Evolutionary conservation across 371 early-diverging fungal genomes (phyloP), one percentile per base, ranked within the genome.

Genomic region (Neoconidiobolus thromboides): DNA sequence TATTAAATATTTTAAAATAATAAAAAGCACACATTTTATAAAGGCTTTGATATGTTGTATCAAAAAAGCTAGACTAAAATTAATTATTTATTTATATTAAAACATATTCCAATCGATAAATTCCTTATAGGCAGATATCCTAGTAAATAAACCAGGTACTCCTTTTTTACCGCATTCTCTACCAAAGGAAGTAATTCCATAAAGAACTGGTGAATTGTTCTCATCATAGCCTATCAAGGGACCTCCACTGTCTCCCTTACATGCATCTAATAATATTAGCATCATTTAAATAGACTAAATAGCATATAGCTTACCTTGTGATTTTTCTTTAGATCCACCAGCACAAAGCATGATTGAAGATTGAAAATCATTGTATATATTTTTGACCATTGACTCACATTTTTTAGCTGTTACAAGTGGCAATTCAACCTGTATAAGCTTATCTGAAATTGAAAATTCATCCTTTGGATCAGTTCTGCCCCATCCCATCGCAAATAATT

Each of bases 211-310:
- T 12, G 37, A 6, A 14, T 49, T 49, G 37, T 54, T 54, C 10
- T 54, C 54, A 12, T 37, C 12, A 44, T 55, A 15, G 10, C 43
- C 43, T 10, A 55, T 43, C 14, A 55, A 44, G 2, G 56, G 56
- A 37, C 56, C 56, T 2, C 56, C 56, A 10, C 43, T 43, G 14
- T 55, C 56, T 44, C 56, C 56, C 36, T 55, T 41, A 26, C 56
- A 55, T 3, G 56, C 10, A 37, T 55, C 56, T 49, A 49, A 49
- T 14, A 49, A 14, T 49, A 4, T 3, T 14, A 26, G 26, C 26
- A 26, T 26, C 26, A 26, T 26, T 26, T 26, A 26, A 26, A 26
- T 26, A 26, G 26, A 26, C 26, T 26, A 26, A 26, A 26, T 26
- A 26, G 26, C 26, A 26, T 26, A 26, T 26, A 26, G 26, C 26